Conservation (phyloP, 2,329 filamentous ascomycete species). For the Colletotrichum scovillei region DNA sequence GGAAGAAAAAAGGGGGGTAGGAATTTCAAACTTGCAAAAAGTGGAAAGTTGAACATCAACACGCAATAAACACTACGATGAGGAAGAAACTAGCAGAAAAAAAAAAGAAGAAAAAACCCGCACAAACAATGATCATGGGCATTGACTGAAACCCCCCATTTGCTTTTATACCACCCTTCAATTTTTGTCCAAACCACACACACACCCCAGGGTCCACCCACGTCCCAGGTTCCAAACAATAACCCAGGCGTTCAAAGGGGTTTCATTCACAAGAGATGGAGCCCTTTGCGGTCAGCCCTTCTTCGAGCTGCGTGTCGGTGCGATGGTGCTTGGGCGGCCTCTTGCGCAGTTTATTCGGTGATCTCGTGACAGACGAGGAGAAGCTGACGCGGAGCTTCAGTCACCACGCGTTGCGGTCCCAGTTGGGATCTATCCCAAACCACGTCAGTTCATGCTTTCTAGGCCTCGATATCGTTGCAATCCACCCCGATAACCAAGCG, state of each 20-base stretch:
- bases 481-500: neutral
- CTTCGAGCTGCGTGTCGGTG: conserved; percentile 31
- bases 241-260: too few relatives aligned
- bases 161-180: neutral
- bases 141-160: neutral
- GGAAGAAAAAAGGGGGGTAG: neutral
- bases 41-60: neutral
- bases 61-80: neutral
- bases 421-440: conserved; percentile 75
- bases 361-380: conserved; percentile 13
- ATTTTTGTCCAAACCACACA: neutral
- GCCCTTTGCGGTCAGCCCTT: conserved; percentile 12
- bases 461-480: neutral
- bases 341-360: conserved; percentile 35
- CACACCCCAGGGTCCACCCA: too few relatives aligned
- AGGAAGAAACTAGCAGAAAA: neutral
- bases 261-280: neutral
- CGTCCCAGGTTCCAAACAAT: neutral
- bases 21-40: neutral
- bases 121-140: neutral
- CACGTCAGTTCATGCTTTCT: neutral
- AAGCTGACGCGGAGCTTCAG: conserved; percentile 36
- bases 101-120: neutral
- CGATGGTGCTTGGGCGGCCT: conserved; percentile 20
- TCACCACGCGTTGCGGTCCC: conserved; percentile 93